Base-by-base conservation (phyloP, 2,329 filamentous ascomycete species). In the Ophiostoma montium region DNA sequence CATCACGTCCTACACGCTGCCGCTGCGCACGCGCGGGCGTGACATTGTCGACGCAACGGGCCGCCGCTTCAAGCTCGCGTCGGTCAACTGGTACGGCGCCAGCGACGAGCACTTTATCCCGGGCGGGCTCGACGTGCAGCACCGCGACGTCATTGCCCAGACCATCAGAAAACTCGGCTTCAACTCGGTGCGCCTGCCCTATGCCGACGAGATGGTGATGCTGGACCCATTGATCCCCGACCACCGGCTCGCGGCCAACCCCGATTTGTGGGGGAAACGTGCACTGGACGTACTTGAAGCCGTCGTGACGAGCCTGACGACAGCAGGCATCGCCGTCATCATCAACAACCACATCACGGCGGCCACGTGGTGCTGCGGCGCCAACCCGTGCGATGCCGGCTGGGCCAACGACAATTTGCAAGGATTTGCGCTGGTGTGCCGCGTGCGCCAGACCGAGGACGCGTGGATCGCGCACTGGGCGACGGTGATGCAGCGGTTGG, bases 341-440 rank as follows among this genome's bases (percentile, higher is more conserved):
- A 63, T 82, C 53, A 84, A 84, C 66, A 77, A 84, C 62, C 81
- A 84, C 62, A 84, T 84, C 61, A 84, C 80, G 1, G 72, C 71
- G 43, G 76, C 80, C 10, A 74, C 74, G 7, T 84, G 80, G 80
- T 84, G 80, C 63, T 83, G 80, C 60, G 80, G 79, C 46, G 75
- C 72, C 21, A 74, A 84, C 59, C 77, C 78, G 1, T 84, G 80
- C 63, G 80, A 85, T 60, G 71, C 76, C 18, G 72, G 71, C 48
- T 84, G 80, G 80, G 68, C 74, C 39, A 84, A 84, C 60, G 73
- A 80, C 57, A 27, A 5, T 27, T 8, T 27, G 23, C 8, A 4
- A 27, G 23, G 5, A 27, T 48, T 52, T 3, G 72, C 73, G 3
- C 65, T 70, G 13, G 56, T 82, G 35, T 84, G 80, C 62, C 71